Percentiles rank a stretch among this genome's conserved stretches.
Evolutionary conservation across 2,329 filamentous ascomycete genomes (phyloP).

Genomic region (Penicillium fuscoglaucum): DNA sequence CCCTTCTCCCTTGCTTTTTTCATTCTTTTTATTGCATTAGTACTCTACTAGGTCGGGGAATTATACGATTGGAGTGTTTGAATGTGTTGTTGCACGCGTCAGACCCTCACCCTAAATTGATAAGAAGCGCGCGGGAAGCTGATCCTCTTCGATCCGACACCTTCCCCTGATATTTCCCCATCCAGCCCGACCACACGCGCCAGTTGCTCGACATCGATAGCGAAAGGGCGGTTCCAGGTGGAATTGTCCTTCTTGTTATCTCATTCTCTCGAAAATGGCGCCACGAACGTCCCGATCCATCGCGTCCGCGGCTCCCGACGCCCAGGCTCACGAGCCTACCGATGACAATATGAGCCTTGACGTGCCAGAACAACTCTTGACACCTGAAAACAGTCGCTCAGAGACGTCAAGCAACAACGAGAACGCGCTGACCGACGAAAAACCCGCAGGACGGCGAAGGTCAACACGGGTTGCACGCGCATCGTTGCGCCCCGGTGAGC

Average conservation of each 20-base stretch:
- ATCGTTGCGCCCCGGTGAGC: slow-evolving; percentile 36
- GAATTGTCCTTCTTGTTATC: slow-evolving; percentile 14
- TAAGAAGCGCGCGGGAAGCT: slow-evolving; percentile 31
- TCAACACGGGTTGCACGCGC: slow-evolving; percentile 45
- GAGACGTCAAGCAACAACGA: slow-evolving; percentile 45
- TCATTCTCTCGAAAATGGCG: slow-evolving; percentile 29
- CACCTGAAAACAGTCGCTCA: slow-evolving; percentile 47
- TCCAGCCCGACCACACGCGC: slow-evolving; percentile 14
- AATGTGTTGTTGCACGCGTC: slow-evolving; percentile 30
- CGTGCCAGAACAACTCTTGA: slow-evolving; percentile 43
- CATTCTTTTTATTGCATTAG: slow-evolving; percentile 3
- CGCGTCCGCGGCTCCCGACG: slow-evolving; percentile 38
- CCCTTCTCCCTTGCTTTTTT: slow-evolving; percentile 18
- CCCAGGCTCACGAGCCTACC: slow-evolving; percentile 28
- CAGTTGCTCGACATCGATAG: slow-evolving; percentile 15
- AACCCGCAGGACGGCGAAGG: slow-evolving; percentile 31
- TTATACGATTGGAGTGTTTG: slow-evolving; percentile 4
- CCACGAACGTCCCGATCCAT: slow-evolving; percentile 28
- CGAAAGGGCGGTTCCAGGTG: slow-evolving; percentile 16
- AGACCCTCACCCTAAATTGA: slow-evolving; percentile 29
- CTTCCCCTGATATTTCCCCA: slow-evolving; percentile 27
- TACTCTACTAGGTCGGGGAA: not conserved
- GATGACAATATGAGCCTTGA: slow-evolving; percentile 38
- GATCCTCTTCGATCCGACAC: slow-evolving; percentile 22
- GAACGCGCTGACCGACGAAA: slow-evolving; percentile 38